Conservation (phyloP, 352 stramenopile species). For the Globisporangium middletonii region DNA sequence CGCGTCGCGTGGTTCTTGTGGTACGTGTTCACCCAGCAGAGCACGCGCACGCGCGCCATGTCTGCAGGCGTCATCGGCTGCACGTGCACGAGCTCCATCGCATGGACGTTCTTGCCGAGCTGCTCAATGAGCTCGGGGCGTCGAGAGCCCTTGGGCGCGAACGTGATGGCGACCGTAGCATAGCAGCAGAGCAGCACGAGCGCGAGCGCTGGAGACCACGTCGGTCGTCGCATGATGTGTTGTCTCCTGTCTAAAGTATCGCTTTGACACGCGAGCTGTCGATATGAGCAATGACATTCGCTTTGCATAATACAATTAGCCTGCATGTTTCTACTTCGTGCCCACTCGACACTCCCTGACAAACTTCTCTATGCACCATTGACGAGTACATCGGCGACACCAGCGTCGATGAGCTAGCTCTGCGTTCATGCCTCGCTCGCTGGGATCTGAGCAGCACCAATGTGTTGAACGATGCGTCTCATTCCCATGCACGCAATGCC, state of each 20-base stretch:
- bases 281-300: no score
- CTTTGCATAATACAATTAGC: no score
- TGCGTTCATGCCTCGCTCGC: no score
- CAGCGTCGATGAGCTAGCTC: no score
- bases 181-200: neutral
- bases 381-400: no score
- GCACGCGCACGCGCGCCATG: constrained; percentile 40
- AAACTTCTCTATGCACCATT: no score
- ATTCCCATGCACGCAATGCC: neutral
- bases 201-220: neutral
- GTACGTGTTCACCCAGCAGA: constrained; percentile 87
- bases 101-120: constrained; percentile 57
- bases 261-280: no score
- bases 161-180: neutral
- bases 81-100: constrained; percentile 68
- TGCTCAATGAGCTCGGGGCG: constrained; percentile 23
- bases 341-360: no score
- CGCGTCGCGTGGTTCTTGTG: constrained; percentile 66
- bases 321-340: no score
- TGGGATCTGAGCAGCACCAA: neutral
- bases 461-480: no score
- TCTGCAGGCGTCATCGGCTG: constrained; percentile 34
- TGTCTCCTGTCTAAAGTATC: no score
- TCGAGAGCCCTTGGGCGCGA: neutral
- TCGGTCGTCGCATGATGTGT: neutral